These are phyloP conservation scores for Fagus crenata DNA, from an alignment of 306 rosid species.

Conservation along the genomic window DNA sequence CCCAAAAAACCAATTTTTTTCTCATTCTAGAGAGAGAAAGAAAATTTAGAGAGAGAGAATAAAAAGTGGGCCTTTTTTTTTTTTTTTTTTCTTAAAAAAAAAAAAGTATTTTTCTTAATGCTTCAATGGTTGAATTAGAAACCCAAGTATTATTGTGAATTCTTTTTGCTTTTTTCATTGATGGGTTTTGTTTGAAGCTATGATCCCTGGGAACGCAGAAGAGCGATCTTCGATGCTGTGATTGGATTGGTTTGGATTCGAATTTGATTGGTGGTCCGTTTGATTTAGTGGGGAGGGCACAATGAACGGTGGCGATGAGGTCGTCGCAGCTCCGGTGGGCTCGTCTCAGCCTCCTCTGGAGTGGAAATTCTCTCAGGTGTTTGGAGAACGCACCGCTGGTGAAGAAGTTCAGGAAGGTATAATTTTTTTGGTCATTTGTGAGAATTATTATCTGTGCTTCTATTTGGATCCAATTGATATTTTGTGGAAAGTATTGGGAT, in stretches of 20 bases:
- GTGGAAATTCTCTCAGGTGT: conserved; percentile 99
- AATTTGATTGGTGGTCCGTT: conserved; percentile 37
- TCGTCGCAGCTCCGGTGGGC: conserved; percentile 71
- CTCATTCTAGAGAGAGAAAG: conserved; percentile 62
- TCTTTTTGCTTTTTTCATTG: conserved; percentile 25
- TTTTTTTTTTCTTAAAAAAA: conserved; percentile 34
- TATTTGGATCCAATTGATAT: conserved; percentile 72
- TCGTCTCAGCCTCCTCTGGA: conserved; percentile 75
- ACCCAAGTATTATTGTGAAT: conserved; percentile 43
- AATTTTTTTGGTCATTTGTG: conserved; percentile 1
- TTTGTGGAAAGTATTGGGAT: conserved; percentile 36
- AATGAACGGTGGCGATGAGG: conserved; percentile 95
- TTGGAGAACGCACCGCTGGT: conserved; percentile 96
- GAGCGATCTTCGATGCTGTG: conserved; percentile 67
- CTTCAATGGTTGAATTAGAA: conserved; percentile 69
- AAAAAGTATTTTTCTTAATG: conserved; percentile 6
- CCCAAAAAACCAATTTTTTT: conserved; percentile 50
- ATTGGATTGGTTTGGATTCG: conserved; percentile 46
- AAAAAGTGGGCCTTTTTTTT: conserved; percentile 34
- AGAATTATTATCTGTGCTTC: conserved; percentile 8
- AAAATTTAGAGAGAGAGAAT: conserved; percentile 28
- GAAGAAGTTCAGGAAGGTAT: conserved; percentile 99
- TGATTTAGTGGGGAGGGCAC: conserved; percentile 39
- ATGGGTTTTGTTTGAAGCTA: conserved; percentile 47
- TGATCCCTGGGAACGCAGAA: conserved; percentile 62